These are phyloP conservation scores for Fonsecaea erecta DNA, from an alignment of 2,329 filamentous ascomycete species.

Conservation along the genomic window DNA sequence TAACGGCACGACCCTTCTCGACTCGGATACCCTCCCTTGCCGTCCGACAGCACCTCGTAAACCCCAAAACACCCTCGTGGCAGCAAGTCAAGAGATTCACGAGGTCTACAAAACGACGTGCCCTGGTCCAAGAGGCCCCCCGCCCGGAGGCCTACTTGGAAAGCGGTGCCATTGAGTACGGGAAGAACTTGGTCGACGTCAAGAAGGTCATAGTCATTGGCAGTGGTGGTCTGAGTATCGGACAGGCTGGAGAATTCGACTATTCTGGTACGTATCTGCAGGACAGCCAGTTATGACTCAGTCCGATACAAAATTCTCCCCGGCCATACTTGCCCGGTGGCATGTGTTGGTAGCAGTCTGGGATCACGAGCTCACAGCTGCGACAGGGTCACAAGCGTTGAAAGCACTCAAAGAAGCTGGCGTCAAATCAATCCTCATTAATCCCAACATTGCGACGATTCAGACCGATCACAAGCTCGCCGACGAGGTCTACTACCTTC, in stretches of 20 bases:
- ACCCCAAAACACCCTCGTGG: slow-evolving; percentile 46
- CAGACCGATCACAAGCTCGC: slow-evolving; percentile 95
- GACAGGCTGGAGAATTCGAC: slow-evolving; percentile 97
- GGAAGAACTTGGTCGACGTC: slow-evolving; percentile 78
- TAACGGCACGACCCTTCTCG: slow-evolving; percentile 28
- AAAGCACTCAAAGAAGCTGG: slow-evolving; percentile 97
- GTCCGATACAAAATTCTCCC: not conserved
- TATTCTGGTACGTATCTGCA: slow-evolving; percentile 77
- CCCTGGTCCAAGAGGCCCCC: slow-evolving; percentile 69
- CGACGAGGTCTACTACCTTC: slow-evolving; percentile 97
- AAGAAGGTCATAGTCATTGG: slow-evolving; percentile 98
- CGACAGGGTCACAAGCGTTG: slow-evolving; percentile 84
- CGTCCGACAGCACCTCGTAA: slow-evolving; percentile 43
- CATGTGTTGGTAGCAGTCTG: not conserved
- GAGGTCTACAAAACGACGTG: slow-evolving; percentile 44
- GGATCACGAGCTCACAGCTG: slow-evolving; percentile 7
- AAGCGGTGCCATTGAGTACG: slow-evolving; percentile 80
- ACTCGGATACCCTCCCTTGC: slow-evolving; percentile 16
- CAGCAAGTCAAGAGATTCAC: slow-evolving; percentile 52
- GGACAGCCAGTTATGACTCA: slow-evolving; percentile 1
- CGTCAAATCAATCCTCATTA: slow-evolving; percentile 88
- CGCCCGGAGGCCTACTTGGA: slow-evolving; percentile 85
- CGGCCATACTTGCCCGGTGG: not conserved
- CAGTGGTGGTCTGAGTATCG: slow-evolving; percentile 92
- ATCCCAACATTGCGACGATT: slow-evolving; percentile 98